These are phyloP conservation scores for Pisolithus tinctorius DNA, from an alignment of 768 basidiomycete genomes.

Conservation along the genomic window DNA sequence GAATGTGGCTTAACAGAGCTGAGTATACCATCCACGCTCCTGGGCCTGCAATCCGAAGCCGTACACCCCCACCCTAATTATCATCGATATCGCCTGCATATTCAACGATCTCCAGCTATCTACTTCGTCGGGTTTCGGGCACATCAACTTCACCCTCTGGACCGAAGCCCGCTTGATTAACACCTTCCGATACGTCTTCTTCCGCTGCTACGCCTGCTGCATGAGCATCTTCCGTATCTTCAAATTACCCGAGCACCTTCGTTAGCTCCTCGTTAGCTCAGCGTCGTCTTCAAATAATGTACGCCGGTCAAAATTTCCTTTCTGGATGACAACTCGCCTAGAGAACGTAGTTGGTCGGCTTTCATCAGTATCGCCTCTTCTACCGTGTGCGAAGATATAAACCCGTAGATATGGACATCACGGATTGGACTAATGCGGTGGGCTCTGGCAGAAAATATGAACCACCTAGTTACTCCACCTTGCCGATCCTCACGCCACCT, in stretches of 20 bases:
- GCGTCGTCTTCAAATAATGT: constrained; percentile 61
- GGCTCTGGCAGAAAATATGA: constrained; percentile 44
- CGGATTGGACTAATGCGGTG: constrained; percentile 98
- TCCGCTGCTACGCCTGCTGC: constrained; percentile 79
- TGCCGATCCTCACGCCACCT: constrained; percentile 91
- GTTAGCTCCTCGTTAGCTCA: constrained; percentile 40
- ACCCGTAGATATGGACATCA: constrained; percentile 94
- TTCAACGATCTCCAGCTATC: constrained; percentile 19
- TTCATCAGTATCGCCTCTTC: constrained; percentile 96
- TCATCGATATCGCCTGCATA: constrained; percentile 29
- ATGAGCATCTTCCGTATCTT: constrained; percentile 81
- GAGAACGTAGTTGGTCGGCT: constrained; percentile 93
- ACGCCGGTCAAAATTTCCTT: constrained; percentile 93
- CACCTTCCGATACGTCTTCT: constrained; percentile 65
- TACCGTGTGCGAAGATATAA: constrained; percentile 84
- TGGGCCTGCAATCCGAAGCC: constrained; percentile 61
- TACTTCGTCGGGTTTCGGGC: constrained; percentile 17
- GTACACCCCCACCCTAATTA: constrained; percentile 55
- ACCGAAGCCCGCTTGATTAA: constrained; percentile 75
- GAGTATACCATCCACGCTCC: too few species aligned
- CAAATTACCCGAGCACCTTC: constrained; percentile 73
- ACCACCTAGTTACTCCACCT: constrained; percentile 11
- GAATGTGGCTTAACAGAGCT: too few species aligned
- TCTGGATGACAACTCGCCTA: constrained; percentile 92
- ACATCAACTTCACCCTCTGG: constrained; percentile 31